Evolutionary conservation across 2,329 filamentous ascomycete genomes (phyloP), one percentile per base, ranked within the genome.

Genomic region (Trichoderma polysporum): DNA sequence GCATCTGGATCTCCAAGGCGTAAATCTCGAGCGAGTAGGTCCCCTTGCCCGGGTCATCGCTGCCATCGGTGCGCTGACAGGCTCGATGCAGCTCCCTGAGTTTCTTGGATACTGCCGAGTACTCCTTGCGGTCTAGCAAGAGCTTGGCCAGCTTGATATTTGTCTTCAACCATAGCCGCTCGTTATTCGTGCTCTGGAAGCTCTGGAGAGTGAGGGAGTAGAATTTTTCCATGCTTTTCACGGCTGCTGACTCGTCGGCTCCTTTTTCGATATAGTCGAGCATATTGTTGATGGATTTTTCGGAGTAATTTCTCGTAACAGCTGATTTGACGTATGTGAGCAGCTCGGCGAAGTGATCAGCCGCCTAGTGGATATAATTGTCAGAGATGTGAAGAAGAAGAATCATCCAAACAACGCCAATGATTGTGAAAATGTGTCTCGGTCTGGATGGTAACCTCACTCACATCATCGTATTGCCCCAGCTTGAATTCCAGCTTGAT

Each of bases 271-370:
- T 95, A 77, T 91, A 97, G 81, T 98, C 95, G 54, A 99, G 88
- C 90, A 99, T 97, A 78, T 97, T 98, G 81, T 98, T 98, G 82
- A 99, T 97, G 13, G 94, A 98, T 79, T 98, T 98, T 79, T 99
- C 95, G 1, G 95, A 97, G 80, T 98, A 98, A 80, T 98, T 99
- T 70, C 95, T 89, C 47, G 95, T 98, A 54, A 99, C 94, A 8
- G 94, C 94, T 3, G 92, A 96, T 79, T 95, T 97, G 81, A 98
- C 94, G 75, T 98, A 99, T 54, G 94, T 98, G 71, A 99, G 88
- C 33, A 99, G 92, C 80, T 98, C 93, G 71, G 88, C 90, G 80
- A 97, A 99, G 79, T 99, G 94, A 76, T 94, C 89, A 56, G 94
- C 89, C 8, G 94, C 94, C 92, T 97, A 60, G 31, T 6, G 57